Evolutionary conservation across 139 green algal genomes (phyloP).

Genomic region (Marvania coccoides): DNA sequence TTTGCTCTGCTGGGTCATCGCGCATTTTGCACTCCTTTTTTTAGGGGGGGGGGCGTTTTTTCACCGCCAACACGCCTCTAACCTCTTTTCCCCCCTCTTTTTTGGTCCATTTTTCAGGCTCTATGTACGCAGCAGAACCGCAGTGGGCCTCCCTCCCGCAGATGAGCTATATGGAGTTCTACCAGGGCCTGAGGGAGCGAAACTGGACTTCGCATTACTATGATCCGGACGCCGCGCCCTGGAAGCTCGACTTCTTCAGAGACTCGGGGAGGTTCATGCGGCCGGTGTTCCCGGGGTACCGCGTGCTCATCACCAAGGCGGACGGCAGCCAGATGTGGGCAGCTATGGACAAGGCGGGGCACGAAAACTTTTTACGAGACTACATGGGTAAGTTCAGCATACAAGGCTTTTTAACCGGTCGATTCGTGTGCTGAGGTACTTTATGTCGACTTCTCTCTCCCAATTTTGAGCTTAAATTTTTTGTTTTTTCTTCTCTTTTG

Average conservation of each 20-base stretch:
- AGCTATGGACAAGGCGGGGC: slow-evolving; percentile 23
- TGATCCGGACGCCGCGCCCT: slow-evolving; percentile 36
- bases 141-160: slow-evolving; percentile 49
- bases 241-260: slow-evolving; percentile 62
- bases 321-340: slow-evolving; percentile 29
- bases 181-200: slow-evolving; percentile 55
- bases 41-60: too few relatives aligned
- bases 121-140: slow-evolving; percentile 47
- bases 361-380: slow-evolving; percentile 23
- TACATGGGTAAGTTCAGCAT: slow-evolving; percentile 12
- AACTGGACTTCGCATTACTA: slow-evolving; percentile 68
- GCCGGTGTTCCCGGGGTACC: slow-evolving; percentile 46
- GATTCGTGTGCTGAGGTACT: background rate
- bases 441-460: background rate
- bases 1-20: too few relatives aligned
- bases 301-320: slow-evolving; percentile 45
- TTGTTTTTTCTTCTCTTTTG: slow-evolving; percentile 37
- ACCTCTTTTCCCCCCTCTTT: too few relatives aligned
- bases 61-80: background rate
- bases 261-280: slow-evolving; percentile 35
- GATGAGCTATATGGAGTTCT: slow-evolving; percentile 54
- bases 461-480: too few relatives aligned
- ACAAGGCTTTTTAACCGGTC: background rate
- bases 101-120: too few relatives aligned
- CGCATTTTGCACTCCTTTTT: too few relatives aligned